phyloP scores from a whole-genome alignment of 169 alveolate genomes.

The Plasmodium billcollinsi region DNA sequence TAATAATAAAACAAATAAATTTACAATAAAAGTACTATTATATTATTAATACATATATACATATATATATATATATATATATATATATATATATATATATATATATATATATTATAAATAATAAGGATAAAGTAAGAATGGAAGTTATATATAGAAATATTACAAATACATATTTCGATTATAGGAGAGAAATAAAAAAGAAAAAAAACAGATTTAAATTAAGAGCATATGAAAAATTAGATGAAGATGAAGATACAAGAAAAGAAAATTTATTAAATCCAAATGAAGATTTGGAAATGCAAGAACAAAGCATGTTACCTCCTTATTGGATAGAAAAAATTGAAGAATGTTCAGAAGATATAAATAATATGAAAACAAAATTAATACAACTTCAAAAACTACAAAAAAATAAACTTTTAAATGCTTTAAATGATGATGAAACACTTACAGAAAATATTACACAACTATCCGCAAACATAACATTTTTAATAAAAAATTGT shows the following conservation, averaged over 20 bases:
- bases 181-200: constrained; percentile 57
- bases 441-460: constrained; percentile 62
- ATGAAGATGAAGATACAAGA: constrained; percentile 63
- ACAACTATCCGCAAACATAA: constrained; percentile 47
- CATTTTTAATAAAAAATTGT: constrained; percentile 51
- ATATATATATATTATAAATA: not conserved
- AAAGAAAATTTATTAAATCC: constrained; percentile 22
- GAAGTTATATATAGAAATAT: constrained; percentile 65
- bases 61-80: too few relatives aligned
- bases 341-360: constrained; percentile 80
- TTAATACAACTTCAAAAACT: constrained; percentile 77
- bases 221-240: constrained; percentile 65
- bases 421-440: constrained; percentile 76
- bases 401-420: constrained; percentile 77
- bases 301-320: constrained; percentile 72
- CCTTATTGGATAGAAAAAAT: constrained; percentile 80
- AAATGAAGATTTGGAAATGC: constrained; percentile 76
- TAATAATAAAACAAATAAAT: too few relatives aligned
- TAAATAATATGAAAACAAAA: constrained; percentile 68
- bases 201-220: constrained; percentile 59
- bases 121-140: not conserved
- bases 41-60: too few relatives aligned
- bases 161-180: constrained; percentile 67
- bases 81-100: too few relatives aligned
- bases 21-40: too few relatives aligned